Evolutionary conservation across 371 early-diverging fungal genomes (phyloP).

Genomic region (Pancytospora philotis): DNA sequence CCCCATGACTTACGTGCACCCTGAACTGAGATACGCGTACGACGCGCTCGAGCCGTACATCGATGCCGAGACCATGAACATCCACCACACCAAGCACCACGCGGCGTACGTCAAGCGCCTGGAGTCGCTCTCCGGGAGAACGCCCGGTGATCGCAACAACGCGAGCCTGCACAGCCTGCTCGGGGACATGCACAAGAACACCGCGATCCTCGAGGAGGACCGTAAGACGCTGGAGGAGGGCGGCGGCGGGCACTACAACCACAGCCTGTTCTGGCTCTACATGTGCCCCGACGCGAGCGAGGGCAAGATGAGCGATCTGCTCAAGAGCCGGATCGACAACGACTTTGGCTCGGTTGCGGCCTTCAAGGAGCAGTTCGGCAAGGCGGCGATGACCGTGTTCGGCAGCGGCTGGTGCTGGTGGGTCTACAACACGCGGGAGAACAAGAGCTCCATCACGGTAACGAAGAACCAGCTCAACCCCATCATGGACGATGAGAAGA

Average conservation of each 20-base stretch:
- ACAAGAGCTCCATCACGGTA: constrained; percentile 66
- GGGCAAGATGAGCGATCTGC: constrained; percentile 43
- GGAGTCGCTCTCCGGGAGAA: constrained; percentile 55
- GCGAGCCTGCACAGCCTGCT: background rate
- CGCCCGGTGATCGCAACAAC: background rate
- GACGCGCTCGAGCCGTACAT: constrained; percentile 50
- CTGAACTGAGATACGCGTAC: constrained; percentile 48
- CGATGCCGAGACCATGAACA: constrained; percentile 74
- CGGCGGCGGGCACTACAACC: constrained; percentile 93
- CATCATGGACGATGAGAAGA: constrained; percentile 61
- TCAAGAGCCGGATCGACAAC: constrained; percentile 66
- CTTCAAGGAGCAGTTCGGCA: constrained; percentile 69
- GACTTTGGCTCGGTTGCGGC: constrained; percentile 76
- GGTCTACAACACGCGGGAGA: constrained; percentile 69
- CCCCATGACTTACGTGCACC: constrained; percentile 26
- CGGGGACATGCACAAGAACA: constrained; percentile 63
- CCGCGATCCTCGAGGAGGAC: constrained; percentile 62
- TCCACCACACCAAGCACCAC: constrained; percentile 91
- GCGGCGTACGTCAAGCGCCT: constrained; percentile 66
- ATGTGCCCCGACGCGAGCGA: constrained; percentile 69
- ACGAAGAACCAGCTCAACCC: constrained; percentile 83
- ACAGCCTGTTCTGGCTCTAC: constrained; percentile 83
- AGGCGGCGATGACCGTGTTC: constrained; percentile 72
- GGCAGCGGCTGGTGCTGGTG: constrained; percentile 96
- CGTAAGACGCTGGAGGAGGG: constrained; percentile 71